Conservation (phyloP, 2,329 filamentous ascomycete genomes). For the Botrytis byssoidea region DNA sequence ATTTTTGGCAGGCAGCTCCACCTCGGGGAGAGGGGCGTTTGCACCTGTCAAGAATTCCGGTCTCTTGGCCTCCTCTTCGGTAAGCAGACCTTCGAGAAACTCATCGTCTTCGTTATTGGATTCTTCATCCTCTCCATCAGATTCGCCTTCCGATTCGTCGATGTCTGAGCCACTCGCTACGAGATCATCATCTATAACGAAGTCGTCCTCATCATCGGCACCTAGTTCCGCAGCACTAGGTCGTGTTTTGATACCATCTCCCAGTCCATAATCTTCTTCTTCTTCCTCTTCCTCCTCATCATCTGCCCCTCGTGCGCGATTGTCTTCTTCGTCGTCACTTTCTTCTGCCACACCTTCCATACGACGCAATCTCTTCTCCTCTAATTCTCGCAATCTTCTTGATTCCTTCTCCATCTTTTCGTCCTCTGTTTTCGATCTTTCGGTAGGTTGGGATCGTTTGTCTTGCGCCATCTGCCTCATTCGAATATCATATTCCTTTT, state of each 20-base stretch:
- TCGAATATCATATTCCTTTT: conserved; percentile 84
- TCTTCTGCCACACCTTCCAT: conserved; percentile 82
- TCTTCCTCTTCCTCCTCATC: conserved; percentile 48
- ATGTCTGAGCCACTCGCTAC: conserved; percentile 76
- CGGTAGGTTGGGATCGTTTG: conserved; percentile 77
- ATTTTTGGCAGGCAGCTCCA: conserved; percentile 41
- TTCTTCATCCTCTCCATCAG: conserved; percentile 43
- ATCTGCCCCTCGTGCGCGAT: background rate
- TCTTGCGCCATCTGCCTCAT: conserved; percentile 82
- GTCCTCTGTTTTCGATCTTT: conserved; percentile 88
- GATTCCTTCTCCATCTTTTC: conserved; percentile 79
- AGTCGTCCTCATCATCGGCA: conserved; percentile 93
- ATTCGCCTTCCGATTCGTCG: conserved; percentile 55
- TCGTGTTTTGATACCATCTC: conserved; percentile 55
- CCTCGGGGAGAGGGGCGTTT: conserved; percentile 46
- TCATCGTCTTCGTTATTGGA: conserved; percentile 60
- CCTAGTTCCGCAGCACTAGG: conserved; percentile 55
- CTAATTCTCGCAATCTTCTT: conserved; percentile 72
- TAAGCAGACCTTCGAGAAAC: conserved; percentile 68
- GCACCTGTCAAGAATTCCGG: conserved; percentile 50
- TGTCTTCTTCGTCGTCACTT: conserved; percentile 59
- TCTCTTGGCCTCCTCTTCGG: conserved; percentile 55
- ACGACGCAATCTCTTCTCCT: conserved; percentile 75
- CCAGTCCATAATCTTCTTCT: conserved; percentile 60
- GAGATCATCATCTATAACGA: conserved; percentile 84